Percentiles rank a stretch among this genome's conserved stretches.
Evolutionary conservation across 1,284 basidiomycete genomes (phyloP).

Genomic region (Ceratorhiza oryzae-sativae): DNA sequence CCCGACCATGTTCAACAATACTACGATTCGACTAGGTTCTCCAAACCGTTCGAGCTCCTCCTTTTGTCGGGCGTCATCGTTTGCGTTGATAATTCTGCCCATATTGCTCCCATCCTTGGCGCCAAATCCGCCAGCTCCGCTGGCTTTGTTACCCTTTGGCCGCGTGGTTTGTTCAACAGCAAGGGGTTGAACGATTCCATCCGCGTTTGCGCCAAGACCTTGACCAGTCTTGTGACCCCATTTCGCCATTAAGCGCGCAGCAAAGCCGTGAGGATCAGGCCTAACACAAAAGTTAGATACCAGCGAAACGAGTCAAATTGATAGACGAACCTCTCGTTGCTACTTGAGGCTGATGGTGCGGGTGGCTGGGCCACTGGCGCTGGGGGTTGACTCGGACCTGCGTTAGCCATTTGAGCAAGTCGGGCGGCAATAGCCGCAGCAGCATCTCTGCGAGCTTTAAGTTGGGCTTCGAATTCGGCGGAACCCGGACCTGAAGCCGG

Average conservation of each 20-base stretch:
- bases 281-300: constrained; percentile 49
- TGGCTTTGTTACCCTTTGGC: constrained; percentile 50
- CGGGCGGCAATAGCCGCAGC: constrained; percentile 83
- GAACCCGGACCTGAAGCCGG: constrained; percentile 42
- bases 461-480: constrained; percentile 59
- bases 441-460: constrained; percentile 68
- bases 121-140: constrained; percentile 51
- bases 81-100: constrained; percentile 87
- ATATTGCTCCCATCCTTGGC: constrained; percentile 73
- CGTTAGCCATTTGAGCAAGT: constrained; percentile 57
- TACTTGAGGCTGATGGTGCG: constrained; percentile 8
- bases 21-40: constrained; percentile 85
- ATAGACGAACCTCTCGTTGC: constrained; percentile 18
- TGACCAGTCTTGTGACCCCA: constrained; percentile 95
- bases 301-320: background rate
- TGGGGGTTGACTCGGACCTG: constrained; percentile 38
- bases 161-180: constrained; percentile 67
- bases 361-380: constrained; percentile 37
- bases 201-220: constrained; percentile 82
- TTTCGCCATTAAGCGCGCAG: constrained; percentile 84
- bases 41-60: constrained; percentile 83
- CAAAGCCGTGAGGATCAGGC: constrained; percentile 73
- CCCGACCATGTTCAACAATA: constrained; percentile 87
- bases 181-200: constrained; percentile 87
- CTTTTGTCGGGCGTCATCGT: constrained; percentile 73